Evolutionary conservation across 352 stramenopile genomes (phyloP).

Genomic region (Globisporangium paddicum): DNA sequence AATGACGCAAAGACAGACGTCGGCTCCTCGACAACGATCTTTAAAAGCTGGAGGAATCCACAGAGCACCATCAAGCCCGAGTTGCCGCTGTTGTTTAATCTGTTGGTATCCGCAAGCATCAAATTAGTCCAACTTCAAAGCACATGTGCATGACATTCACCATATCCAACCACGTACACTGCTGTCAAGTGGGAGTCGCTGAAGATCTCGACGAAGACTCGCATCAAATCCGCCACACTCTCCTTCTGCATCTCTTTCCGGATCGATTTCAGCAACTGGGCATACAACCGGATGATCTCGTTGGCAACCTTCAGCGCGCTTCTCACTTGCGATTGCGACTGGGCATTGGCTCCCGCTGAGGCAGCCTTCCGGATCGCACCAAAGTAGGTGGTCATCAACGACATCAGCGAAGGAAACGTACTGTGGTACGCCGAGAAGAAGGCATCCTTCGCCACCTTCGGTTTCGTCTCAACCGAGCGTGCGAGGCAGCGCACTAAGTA

Average conservation of each 20-base stretch:
- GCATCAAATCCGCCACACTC: slow-evolving; percentile 62
- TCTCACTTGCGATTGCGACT: slow-evolving; percentile 44
- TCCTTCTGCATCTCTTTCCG: slow-evolving; percentile 83
- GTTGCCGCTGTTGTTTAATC: slow-evolving; percentile 56
- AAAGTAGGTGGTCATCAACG: slow-evolving; percentile 68
- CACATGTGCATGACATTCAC: background rate
- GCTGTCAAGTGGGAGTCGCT: slow-evolving; percentile 60
- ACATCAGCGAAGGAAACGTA: slow-evolving; percentile 52
- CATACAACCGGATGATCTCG: slow-evolving; percentile 73
- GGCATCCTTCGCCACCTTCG: slow-evolving; percentile 67
- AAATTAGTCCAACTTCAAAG: background rate
- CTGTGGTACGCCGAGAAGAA: slow-evolving; percentile 64
- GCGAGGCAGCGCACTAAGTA: slow-evolving; percentile 66
- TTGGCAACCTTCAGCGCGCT: slow-evolving; percentile 74
- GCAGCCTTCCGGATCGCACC: slow-evolving; percentile 52
- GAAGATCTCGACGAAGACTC: slow-evolving; percentile 78
- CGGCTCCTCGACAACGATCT: slow-evolving; percentile 73
- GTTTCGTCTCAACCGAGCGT: slow-evolving; percentile 65
- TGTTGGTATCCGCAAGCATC: slow-evolving; percentile 14
- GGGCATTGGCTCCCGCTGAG: slow-evolving; percentile 12
- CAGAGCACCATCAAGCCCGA: slow-evolving; percentile 66
- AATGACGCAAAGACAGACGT: slow-evolving; percentile 71
- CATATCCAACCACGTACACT: slow-evolving; percentile 34
- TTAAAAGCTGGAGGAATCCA: slow-evolving; percentile 71
- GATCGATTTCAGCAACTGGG: slow-evolving; percentile 73